Base-by-base conservation (phyloP, 208 protist genomes). In the Trichomonas tenax region DNA sequence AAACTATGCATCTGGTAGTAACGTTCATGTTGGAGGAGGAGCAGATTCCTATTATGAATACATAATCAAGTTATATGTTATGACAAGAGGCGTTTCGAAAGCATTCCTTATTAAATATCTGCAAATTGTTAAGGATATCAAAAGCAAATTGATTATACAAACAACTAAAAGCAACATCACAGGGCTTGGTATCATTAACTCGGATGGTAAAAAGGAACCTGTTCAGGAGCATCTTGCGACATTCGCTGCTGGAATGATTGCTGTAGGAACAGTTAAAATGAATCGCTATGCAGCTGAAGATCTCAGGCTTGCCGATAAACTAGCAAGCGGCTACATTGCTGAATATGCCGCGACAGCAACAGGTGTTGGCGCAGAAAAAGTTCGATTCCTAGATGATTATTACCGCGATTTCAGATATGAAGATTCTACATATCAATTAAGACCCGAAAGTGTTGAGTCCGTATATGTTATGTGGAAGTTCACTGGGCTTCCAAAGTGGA, bases 401-500 rank as follows among this genome's bases (percentile, higher is more conserved):
- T 3, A 46, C 0, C 3, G 4, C 45, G 82, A 89, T 46, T 89
- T 89, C 38, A 26, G 3, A 26, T n/a, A n/a, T 48, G 44, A 51
- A 48, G 34, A 51, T 48, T 14, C 17, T 31, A 14, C 2, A 36
- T 96, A 63, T 98, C n/a, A 98, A 51, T 34, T 97, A 11, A 51
- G 97, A 14, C 97, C 97, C 63, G 97, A 97, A 96, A 96, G 96
- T 40, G 49, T 97, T 40, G 96, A 97, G 34, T 82, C 96, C 21
- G 23, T 96, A 15, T 97, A 97, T 44, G 41, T 86, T 14, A 63
- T 97, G 63, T 97, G 40, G 46, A 95, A 97, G 72, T 96, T 97
- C 44, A 97, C 97, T 40, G 96, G 96, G 21, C 84, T 97, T 40
- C 97, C 97, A 17, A 97, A 97, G 49, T 98, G 98, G 48, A 96